Conservation (phyloP, 2,329 filamentous ascomycete species). For the Leptographium galeiforme region DNA sequence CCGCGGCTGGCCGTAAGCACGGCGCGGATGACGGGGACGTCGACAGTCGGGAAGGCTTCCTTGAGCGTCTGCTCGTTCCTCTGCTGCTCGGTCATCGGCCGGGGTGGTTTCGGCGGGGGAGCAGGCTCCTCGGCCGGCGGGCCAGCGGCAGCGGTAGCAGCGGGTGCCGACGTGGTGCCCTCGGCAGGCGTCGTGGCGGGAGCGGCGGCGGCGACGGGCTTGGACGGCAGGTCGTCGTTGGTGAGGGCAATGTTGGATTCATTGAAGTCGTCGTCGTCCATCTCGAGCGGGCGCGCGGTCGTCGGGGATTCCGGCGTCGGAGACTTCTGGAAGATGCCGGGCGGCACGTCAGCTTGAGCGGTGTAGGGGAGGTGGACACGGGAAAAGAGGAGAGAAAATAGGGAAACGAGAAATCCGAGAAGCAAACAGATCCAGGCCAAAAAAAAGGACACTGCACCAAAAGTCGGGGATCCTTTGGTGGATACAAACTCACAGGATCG, state of each 20-base stretch:
- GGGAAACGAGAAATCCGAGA: not conserved
- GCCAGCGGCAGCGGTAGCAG: conserved; percentile 13
- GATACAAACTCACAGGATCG: conserved; percentile 16
- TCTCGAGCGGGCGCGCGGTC: conserved; percentile 49
- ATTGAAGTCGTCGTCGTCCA: conserved; percentile 58
- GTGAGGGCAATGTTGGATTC: conserved; percentile 35
- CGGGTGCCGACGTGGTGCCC: conserved; percentile 18
- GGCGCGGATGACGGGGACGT: conserved; percentile 68
- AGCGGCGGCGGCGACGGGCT: conserved; percentile 6
- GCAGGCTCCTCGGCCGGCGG: conserved; percentile 19
- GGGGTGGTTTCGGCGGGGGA: conserved; percentile 70
- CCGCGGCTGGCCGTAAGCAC: conserved; percentile 77
- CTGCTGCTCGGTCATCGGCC: conserved; percentile 67
- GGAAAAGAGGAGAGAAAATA: not conserved
- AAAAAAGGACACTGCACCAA: not conserved
- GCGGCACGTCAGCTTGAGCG: not conserved
- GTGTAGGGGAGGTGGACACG: too few species aligned
- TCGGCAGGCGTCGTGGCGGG: conserved; percentile 16
- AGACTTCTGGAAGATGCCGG: conserved; percentile 26
- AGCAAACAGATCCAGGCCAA: too few species aligned
- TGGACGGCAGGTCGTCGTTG: conserved; percentile 20
- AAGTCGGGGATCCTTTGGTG: not conserved
- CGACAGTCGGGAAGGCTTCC: conserved; percentile 84
- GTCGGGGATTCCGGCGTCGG: conserved; percentile 48
- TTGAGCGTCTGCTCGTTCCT: conserved; percentile 80